These are phyloP conservation scores for Discostella pseudostelligera DNA, from an alignment of 108 stramenopile species.

Conservation along the genomic window DNA sequence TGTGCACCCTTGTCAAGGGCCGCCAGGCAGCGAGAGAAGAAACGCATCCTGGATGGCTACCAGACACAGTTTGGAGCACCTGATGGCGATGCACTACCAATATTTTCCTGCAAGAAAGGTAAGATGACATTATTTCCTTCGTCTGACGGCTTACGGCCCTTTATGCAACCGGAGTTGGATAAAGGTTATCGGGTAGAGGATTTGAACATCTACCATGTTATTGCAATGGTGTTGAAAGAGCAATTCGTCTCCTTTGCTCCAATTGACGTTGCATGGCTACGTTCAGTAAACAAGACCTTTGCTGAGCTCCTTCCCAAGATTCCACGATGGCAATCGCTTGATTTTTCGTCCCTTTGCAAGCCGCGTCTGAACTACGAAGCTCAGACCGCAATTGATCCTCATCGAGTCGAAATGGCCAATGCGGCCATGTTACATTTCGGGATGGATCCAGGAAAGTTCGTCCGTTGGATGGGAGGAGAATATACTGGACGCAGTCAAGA, in stretches of 20 bases:
- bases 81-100: not conserved
- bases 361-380: not conserved
- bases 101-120: not conserved
- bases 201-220: not conserved
- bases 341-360: not conserved
- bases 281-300: not conserved
- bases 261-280: not conserved
- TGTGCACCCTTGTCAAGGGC: too few species aligned
- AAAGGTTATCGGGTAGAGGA: not conserved
- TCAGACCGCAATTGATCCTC: not conserved
- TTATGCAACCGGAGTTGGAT: not conserved
- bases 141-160: not conserved
- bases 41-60: not conserved
- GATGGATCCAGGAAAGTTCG: not conserved
- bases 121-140: not conserved
- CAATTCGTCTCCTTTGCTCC: not conserved
- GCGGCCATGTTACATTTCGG: slow-evolving; percentile 10
- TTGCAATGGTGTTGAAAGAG: not conserved
- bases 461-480: slow-evolving; percentile 1
- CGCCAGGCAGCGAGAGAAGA: too few species aligned
- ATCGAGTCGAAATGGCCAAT: not conserved
- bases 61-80: not conserved
- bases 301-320: not conserved
- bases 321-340: not conserved
- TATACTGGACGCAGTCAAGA: not conserved